Conservation (phyloP, 257 asterid species). For the Nicotiana obtusifolia region DNA sequence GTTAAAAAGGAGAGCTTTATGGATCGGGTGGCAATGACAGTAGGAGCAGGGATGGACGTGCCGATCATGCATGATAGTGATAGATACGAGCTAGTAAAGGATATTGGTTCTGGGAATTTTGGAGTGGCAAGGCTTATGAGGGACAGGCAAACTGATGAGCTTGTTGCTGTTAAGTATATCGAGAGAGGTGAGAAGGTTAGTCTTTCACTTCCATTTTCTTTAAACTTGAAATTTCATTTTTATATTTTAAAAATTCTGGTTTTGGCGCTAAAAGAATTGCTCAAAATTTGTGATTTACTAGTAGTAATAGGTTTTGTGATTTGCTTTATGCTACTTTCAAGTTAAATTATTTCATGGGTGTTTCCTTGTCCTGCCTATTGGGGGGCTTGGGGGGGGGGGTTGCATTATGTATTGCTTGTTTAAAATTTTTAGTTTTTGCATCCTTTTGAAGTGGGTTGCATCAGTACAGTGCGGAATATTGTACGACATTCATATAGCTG, state of each 20-base stretch:
- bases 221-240: neutral
- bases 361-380: neutral
- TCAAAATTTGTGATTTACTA: neutral
- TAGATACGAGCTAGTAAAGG: slow-evolving; percentile 81
- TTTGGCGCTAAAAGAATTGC: neutral
- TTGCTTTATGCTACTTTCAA: neutral
- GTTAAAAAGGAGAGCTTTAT: slow-evolving; percentile 17
- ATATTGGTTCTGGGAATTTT: slow-evolving; percentile 94
- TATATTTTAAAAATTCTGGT: neutral
- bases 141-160: slow-evolving; percentile 75
- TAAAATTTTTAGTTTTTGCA: neutral
- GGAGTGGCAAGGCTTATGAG: slow-evolving; percentile 97
- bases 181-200: slow-evolving; percentile 96
- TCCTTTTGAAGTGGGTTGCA: neutral
- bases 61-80: slow-evolving; percentile 95
- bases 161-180: slow-evolving; percentile 96
- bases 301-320: neutral
- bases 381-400: neutral
- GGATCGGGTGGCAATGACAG: slow-evolving; percentile 60
- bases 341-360: neutral
- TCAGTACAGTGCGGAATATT: neutral
- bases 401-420: neutral
- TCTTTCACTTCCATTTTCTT: neutral
- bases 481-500: neutral
- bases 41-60: slow-evolving; percentile 75